A percentile compares a stretch with the other conserved stretches of the same genome.
These are phyloP conservation scores for Fusarium heterosporum DNA, from an alignment of 2,329 filamentous ascomycete species.

Conservation along the genomic window DNA sequence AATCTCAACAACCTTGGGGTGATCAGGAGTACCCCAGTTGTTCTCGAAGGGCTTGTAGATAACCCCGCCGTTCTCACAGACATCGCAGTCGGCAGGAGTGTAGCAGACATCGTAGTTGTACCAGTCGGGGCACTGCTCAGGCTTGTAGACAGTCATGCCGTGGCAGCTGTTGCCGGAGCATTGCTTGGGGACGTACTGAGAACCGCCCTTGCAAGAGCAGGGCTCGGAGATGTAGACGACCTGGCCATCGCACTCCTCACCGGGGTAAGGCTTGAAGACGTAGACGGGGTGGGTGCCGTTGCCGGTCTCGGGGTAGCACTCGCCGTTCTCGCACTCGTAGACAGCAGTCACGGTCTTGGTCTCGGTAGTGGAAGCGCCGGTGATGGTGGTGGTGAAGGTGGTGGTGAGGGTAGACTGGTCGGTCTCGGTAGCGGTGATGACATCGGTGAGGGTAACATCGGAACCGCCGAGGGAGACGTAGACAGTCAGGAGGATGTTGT, in stretches of 20 bases:
- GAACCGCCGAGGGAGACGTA: slow-evolving; percentile 25
- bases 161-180: slow-evolving; percentile 35
- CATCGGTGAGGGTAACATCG: slow-evolving; percentile 8
- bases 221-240: slow-evolving; percentile 34
- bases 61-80: slow-evolving; percentile 28
- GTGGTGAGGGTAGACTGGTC: slow-evolving; percentile 36
- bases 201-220: slow-evolving; percentile 39
- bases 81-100: slow-evolving; percentile 25
- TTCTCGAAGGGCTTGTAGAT: slow-evolving; percentile 45
- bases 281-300: slow-evolving; percentile 17
- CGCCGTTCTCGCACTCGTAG: slow-evolving; percentile 35
- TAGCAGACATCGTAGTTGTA: slow-evolving; percentile 31
- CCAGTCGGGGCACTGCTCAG: slow-evolving; percentile 35
- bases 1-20: slow-evolving; percentile 6
- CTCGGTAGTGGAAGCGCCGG: slow-evolving; percentile 20
- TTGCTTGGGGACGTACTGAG: slow-evolving; percentile 36
- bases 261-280: slow-evolving; percentile 39
- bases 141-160: slow-evolving; percentile 42
- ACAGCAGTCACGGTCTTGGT: slow-evolving; percentile 37
- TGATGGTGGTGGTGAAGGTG: slow-evolving; percentile 34
- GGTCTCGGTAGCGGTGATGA: slow-evolving; percentile 34
- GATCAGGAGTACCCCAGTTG: slow-evolving; percentile 17
- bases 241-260: slow-evolving; percentile 36
- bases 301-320: slow-evolving; percentile 28
- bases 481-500: slow-evolving; percentile 42